Evolutionary conservation across 1,284 basidiomycete species (phyloP), one percentile per base, ranked within the genome.

Genomic region (Trichosporon sp.): DNA sequence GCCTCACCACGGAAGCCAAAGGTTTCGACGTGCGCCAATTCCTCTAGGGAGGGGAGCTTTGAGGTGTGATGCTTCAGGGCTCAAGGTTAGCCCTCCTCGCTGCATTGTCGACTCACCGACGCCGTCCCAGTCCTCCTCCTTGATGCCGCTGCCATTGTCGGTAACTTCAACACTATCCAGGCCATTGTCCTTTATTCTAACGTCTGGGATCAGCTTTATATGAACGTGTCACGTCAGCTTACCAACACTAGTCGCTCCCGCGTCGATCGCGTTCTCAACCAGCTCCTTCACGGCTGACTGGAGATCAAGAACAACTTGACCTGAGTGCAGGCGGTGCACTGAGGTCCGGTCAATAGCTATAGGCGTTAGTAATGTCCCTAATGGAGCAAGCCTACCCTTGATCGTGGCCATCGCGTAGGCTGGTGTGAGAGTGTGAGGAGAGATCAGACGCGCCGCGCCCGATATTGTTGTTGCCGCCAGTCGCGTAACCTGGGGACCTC

Each of bases 1-100:
- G 97, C 97, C 82, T 99, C 97, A 18, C 97, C 97, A 34, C 96
- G 88, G 77, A 99, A 99, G 0, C 97, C 97, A 81, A 98, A 98
- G 0, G 95, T 95, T 2, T 85, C 84, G 4, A 99, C 88, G 0
- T 87, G 84, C 0, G 88, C 85, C 0, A 99, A 87, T 75, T 94
- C 92, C 2, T 88, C 85, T 76, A 92, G 93, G 1, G 89, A 87
- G 0, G 89, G 83, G 0, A 99, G 86, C 80, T 99, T 99, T 15
- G 95, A 98, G 0, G 96, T 99, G 79, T 95, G 89, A 76, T 98
- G 93, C 80, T 97, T 98, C 68, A 95, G 85, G 1, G 89, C 95
- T 92, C 74, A n/a, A 15, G 3, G 32, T 67, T 56, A 66, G 62
- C 32, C 35, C 6, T 0, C 4, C 7, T 3, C 1, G 27, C 15